These are phyloP conservation scores for Paramecium sonneborni DNA, from an alignment of 73 alveolate genomes.

Conservation along the genomic window DNA sequence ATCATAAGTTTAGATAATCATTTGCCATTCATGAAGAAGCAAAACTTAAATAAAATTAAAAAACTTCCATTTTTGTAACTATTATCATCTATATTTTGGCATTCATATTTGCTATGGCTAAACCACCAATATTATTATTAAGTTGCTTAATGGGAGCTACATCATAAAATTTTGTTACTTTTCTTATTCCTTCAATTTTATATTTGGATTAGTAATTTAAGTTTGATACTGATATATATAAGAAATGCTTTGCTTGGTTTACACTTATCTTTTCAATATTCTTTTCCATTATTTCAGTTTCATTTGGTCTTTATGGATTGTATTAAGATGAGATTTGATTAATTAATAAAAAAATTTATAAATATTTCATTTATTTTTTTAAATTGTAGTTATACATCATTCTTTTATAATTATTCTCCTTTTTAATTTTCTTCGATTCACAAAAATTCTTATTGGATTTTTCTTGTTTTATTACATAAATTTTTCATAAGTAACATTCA, in stretches of 20 bases:
- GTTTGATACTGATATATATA: not conserved
- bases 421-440: not conserved
- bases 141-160: slow-evolving; percentile 17
- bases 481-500: not conserved
- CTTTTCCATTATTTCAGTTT: not conserved
- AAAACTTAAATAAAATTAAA: not conserved
- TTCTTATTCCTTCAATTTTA: slow-evolving; percentile 9
- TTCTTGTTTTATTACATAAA: not conserved
- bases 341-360: not conserved
- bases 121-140: slow-evolving; percentile 39
- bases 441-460: not conserved
- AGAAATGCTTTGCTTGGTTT: slow-evolving; percentile 38
- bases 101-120: not conserved
- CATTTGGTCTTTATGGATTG: slow-evolving; percentile 18
- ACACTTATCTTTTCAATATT: slow-evolving; percentile 5
- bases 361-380: not conserved
- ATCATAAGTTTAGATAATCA: not conserved
- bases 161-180: slow-evolving; percentile 20
- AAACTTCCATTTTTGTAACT: not conserved
- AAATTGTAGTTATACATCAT: not conserved
- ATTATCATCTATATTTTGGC: not conserved
- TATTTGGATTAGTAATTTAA: slow-evolving; percentile 1
- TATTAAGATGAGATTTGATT: not conserved
- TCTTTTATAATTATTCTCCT: not conserved
- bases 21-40: not conserved